Conservation (phyloP, 176 grass and related monocot species). For the Triticum dicoccoides region DNA sequence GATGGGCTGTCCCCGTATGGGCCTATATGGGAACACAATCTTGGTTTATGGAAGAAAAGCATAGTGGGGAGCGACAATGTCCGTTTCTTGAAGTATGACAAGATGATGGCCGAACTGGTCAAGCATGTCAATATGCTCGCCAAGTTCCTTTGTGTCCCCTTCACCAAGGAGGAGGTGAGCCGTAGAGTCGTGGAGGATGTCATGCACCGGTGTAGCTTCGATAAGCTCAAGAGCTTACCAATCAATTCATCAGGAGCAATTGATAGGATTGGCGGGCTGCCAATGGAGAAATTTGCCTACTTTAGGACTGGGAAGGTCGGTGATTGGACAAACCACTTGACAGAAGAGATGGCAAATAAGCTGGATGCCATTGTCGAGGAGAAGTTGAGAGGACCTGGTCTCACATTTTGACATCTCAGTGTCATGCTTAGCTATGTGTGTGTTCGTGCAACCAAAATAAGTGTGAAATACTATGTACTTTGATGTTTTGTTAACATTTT, state of each 20-base stretch:
- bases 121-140: not conserved
- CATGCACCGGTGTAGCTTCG: not conserved
- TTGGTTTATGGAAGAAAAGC: not conserved
- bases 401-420: not conserved
- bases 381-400: not conserved
- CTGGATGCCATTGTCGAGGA: not conserved
- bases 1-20: not conserved
- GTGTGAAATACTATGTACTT: too few species aligned
- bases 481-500: too few species aligned
- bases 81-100: not conserved
- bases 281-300: not conserved
- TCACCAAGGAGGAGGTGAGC: not conserved
- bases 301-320: not conserved
- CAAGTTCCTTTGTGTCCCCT: not conserved
- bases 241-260: not conserved
- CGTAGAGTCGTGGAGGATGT: not conserved
- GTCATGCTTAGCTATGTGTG: not conserved
- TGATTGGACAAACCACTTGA: not conserved
- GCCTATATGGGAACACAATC: not conserved
- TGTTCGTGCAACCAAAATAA: too few species aligned
- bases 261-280: not conserved
- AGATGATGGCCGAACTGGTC: not conserved
- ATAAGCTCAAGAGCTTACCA: not conserved
- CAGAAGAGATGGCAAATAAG: not conserved
- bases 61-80: not conserved